Evolutionary conservation across 176 grass and related monocot genomes (phyloP), one percentile per base, ranked within the genome.

Genomic region (Cocos nucifera): DNA sequence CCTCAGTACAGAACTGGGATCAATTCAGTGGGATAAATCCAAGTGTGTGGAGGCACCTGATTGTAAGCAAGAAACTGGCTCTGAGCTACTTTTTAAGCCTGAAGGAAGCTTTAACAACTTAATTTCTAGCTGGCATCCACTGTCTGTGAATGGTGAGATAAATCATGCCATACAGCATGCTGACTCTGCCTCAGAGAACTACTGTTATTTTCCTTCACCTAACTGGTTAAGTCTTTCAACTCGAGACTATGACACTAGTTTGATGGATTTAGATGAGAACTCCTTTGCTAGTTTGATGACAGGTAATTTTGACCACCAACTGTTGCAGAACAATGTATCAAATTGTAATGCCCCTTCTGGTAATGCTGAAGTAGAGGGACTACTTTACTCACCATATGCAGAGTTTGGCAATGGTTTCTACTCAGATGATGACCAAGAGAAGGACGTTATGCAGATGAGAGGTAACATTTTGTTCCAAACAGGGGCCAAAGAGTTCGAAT

Each of bases 391-490:
- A 9, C 12, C 39, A 62, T 58, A 71, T 48, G 30, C 68, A 56
- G 69, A 59, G 62, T 22, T 67, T 18, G 49, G 59, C 71, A 75
- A 71, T 74, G 76, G 24, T 63, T 57, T 69, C 4, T 77, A 70
- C 39, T 54, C 26, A 20, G 57, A 71, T 61, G 56, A 51, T 32
- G 54, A 70, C 1, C 64, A 89, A 69, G 27, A 52, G 22, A 65
- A 67, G 48, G 66, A 75, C 50, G 72, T 59, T 18, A 67, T 50
- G 20, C 54, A 76, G 68, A 57, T 69, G 58, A 54, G 66, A 57
- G 49, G 53, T 50, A 73, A 66, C 78, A 66, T 50, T 67, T 69
- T 61, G 6, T 76, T 58, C 28, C 56, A 62, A 20, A 48, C 55
- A 8, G 59, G 50, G 25, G 25, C 39, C 48, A 72, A 61, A 71